Conservation (phyloP, 352 stramenopile genomes). For the Pythium plurisporium region DNA sequence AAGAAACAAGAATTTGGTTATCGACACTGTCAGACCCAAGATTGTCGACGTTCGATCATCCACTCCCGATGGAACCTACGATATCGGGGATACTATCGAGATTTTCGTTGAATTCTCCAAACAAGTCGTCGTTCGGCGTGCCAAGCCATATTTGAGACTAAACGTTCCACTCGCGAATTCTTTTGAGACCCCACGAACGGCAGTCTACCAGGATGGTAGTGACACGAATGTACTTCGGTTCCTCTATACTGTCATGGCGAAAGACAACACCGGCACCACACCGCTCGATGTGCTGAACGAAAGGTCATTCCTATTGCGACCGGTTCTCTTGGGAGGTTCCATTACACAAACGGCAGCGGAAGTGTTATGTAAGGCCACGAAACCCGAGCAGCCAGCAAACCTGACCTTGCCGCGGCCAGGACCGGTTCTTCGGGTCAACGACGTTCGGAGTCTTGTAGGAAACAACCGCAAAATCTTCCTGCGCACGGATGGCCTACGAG, state of each 20-base stretch:
- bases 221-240: constrained; percentile 42
- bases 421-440: constrained; percentile 37
- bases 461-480: constrained; percentile 59
- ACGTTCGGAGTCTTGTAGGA: constrained; percentile 51
- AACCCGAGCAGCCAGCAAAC: constrained; percentile 32
- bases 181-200: constrained; percentile 29
- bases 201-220: constrained; percentile 49
- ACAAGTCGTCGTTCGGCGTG: constrained; percentile 34
- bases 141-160: constrained; percentile 39
- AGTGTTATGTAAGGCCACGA: constrained; percentile 35
- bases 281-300: constrained; percentile 45
- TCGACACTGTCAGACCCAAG: constrained; percentile 44
- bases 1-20: constrained; percentile 26
- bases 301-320: constrained; percentile 36
- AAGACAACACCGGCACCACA: constrained; percentile 38
- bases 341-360: constrained; percentile 28
- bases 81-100: constrained; percentile 47
- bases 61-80: constrained; percentile 53
- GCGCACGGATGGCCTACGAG: constrained; percentile 51
- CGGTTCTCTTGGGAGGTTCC: constrained; percentile 28
- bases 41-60: constrained; percentile 41
- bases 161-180: constrained; percentile 30
- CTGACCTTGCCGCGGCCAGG: constrained; percentile 46
- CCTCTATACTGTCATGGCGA: constrained; percentile 33
- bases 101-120: constrained; percentile 56